Evolutionary conservation across 352 stramenopile genomes (phyloP).

Genomic region (Blastocystis sp.): DNA sequence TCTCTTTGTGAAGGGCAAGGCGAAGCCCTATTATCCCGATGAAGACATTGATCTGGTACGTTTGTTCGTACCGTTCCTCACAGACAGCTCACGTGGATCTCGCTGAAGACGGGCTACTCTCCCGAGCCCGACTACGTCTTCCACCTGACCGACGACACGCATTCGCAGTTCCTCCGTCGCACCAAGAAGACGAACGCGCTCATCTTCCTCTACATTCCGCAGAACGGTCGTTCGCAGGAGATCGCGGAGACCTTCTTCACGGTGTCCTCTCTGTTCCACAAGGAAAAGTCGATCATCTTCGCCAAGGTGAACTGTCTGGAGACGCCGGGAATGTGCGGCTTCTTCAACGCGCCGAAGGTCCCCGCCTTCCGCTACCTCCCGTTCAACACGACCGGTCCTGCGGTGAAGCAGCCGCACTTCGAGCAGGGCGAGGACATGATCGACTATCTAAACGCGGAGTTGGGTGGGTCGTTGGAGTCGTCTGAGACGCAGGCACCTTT

Average conservation of each 20-base stretch:
- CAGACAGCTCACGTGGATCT: neutral
- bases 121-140: neutral
- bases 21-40: neutral
- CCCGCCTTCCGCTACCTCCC: neutral
- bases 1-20: slow-evolving; percentile 10
- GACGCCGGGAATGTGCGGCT: neutral
- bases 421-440: neutral
- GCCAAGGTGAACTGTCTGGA: neutral
- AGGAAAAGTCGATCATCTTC: slow-evolving; percentile 10
- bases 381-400: neutral
- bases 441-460: neutral
- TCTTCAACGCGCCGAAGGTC: neutral
- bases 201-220: neutral
- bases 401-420: neutral
- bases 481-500: neutral
- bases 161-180: neutral
- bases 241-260: neutral
- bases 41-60: neutral
- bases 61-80: neutral
- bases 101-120: neutral
- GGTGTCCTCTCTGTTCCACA: neutral
- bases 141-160: neutral
- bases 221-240: neutral
- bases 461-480: neutral
- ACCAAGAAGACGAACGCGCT: slow-evolving; percentile 4